Conservation (phyloP, 2,329 filamentous ascomycete genomes). For the Gaeumannomyces sp. region DNA sequence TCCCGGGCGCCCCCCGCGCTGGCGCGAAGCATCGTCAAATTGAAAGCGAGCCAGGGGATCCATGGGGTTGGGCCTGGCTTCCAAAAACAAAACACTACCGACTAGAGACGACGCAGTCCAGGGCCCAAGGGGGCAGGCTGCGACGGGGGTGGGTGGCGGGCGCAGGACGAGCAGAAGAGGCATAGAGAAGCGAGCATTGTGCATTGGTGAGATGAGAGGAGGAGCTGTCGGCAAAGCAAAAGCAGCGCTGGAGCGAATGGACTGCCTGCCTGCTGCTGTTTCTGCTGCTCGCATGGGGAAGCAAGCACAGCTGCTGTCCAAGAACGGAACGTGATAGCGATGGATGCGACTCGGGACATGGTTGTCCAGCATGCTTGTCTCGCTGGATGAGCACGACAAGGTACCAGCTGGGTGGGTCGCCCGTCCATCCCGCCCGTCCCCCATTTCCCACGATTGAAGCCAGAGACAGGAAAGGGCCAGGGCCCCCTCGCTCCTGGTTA, state of each 20-base stretch:
- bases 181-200: neutral
- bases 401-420: neutral
- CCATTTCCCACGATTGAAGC: neutral
- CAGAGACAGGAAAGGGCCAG: neutral
- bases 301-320: neutral
- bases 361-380: no score
- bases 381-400: no score
- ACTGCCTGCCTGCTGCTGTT: neutral
- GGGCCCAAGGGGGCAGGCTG: no score
- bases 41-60: neutral
- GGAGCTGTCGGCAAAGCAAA: neutral
- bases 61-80: neutral
- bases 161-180: neutral
- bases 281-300: neutral
- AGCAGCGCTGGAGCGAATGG: neutral
- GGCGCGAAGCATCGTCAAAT: conserved; percentile 1
- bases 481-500: neutral
- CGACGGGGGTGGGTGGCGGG: no score
- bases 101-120: neutral
- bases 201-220: neutral
- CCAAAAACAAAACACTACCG: neutral
- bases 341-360: no score
- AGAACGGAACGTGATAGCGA: neutral
- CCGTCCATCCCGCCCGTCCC: neutral
- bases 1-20: neutral